Base-by-base conservation (phyloP, 164 flowering plant genomes). In the Vitis riparia region DNA sequence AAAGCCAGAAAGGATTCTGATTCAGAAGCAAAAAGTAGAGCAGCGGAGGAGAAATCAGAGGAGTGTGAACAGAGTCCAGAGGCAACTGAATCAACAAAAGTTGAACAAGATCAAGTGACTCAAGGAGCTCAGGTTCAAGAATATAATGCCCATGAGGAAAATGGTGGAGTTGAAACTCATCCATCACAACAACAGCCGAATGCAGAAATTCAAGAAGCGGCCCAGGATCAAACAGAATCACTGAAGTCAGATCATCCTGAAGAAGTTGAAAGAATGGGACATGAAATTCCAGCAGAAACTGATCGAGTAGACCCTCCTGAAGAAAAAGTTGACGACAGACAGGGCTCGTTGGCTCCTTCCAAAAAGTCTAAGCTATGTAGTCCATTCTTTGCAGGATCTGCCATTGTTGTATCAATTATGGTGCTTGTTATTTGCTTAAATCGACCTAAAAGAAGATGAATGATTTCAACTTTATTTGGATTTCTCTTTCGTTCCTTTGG, bases 311-410 rank as follows among this genome's bases (percentile, higher is more conserved):
- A 37, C 0, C 7, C 44, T 3, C 44, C 44, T 37, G 6, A 37
- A 37, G 44, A 37, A 37, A 37, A 3, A 3, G 44, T 37, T 37
- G 44, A 37, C 7, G 44, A 5, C 44, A 37, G 44, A 9, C 47
- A 51, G 7, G 19, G 37, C 9, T 52, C 49, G 1, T 37, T 48
- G 27, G 30, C 32, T 7, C 58, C 53, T 11, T 17, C 63, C 27
- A 44, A 9, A 50, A 65, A 30, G 50, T 51, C 53, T 16, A 71
- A 53, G 59, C 52, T 75, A 2, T 75, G 65, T 32, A 13, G 37
- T 17, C 68, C 81, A 6, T 61, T 81, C 47, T 63, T 77, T 14
- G 77, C 76, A 8, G 83, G 86, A 62, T 85, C 88, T 0, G 76
- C 88, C 2, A 63, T 85, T 49, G 50, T 85, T 11, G 73, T 71